phyloP scores from a whole-genome alignment of 2,329 filamentous ascomycete genomes.

The Pseudogymnoascus sp. region DNA sequence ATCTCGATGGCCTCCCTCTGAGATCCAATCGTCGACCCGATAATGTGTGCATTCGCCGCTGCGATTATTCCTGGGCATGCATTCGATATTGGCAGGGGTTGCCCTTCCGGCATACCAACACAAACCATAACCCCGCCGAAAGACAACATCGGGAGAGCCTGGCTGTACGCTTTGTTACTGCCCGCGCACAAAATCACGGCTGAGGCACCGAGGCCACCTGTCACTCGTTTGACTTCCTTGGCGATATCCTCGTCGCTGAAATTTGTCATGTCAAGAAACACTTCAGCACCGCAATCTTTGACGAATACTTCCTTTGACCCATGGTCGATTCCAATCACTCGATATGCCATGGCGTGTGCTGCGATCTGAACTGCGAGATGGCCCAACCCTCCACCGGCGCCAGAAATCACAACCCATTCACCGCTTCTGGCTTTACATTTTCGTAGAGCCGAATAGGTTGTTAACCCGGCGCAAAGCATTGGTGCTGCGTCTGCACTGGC shows the following conservation, averaged over 20 bases:
- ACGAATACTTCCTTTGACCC: constrained; percentile 52
- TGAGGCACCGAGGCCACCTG: constrained; percentile 49
- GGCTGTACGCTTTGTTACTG: constrained; percentile 42
- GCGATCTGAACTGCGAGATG: constrained; percentile 57
- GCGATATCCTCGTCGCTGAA: constrained; percentile 37
- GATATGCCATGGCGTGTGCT: constrained; percentile 50
- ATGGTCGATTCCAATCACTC: constrained; percentile 59
- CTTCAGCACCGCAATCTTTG: constrained; percentile 54
- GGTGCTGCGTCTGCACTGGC: constrained; percentile 55
- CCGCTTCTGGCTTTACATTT: constrained; percentile 46
- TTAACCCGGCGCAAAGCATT: constrained; percentile 60
- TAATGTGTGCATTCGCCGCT: constrained; percentile 35
- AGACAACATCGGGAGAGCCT: constrained; percentile 39
- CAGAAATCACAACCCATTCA: constrained; percentile 44
- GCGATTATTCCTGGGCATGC: constrained; percentile 37
- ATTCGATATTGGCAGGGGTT: constrained; percentile 34
- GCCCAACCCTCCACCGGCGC: constrained; percentile 56
- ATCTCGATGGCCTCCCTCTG: constrained; percentile 42
- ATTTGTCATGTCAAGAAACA: constrained; percentile 55
- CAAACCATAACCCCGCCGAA: constrained; percentile 44
- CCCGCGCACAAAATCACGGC: constrained; percentile 51
- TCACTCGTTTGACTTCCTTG: constrained; percentile 45
- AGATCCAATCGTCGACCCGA: constrained; percentile 43
- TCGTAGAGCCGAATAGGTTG: constrained; percentile 57
- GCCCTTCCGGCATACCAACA: constrained; percentile 41